Evolutionary conservation across 805 yeast genomes (phyloP).

Genomic region (Ascoidea asiatica): DNA sequence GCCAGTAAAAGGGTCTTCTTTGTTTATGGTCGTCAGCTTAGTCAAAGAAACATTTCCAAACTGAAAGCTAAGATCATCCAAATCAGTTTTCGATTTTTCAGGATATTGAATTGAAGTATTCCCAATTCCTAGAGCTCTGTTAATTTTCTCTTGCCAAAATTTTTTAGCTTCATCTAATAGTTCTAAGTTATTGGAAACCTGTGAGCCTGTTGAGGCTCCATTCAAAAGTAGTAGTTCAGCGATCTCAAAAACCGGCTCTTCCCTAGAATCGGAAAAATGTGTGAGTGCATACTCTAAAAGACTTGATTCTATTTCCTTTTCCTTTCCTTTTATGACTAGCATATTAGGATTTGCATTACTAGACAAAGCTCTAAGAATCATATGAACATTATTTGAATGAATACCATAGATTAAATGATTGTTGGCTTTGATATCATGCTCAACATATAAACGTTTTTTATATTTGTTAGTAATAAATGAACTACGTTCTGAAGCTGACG

Average conservation of each 20-base stretch:
- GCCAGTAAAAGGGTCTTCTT: too few relatives aligned
- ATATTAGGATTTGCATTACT: constrained; percentile 35
- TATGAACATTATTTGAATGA: constrained; percentile 31
- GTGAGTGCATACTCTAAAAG: constrained; percentile 41
- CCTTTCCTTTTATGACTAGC: constrained; percentile 20
- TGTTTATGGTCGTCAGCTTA: too few relatives aligned
- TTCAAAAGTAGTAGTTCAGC: constrained; percentile 46
- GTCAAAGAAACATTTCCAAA: too few relatives aligned
- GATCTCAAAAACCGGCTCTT: constrained; percentile 27
- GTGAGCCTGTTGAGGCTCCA: constrained; percentile 34
- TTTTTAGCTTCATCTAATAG: constrained; percentile 31
- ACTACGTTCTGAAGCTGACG: constrained; percentile 33
- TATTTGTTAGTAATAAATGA: constrained; percentile 57
- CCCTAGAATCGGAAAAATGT: constrained; percentile 20
- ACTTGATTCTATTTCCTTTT: constrained; percentile 16
- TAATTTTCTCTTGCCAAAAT: constrained; percentile 38
- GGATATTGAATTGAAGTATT: too few relatives aligned
- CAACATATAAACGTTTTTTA: constrained; percentile 32
- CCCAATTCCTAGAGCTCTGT: constrained; percentile 14
- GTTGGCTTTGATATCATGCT: constrained; percentile 14
- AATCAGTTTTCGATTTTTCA: too few relatives aligned
- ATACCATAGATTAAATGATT: constrained; percentile 35
- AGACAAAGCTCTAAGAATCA: constrained; percentile 28
- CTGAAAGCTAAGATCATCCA: too few relatives aligned
- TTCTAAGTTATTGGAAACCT: constrained; percentile 20